These are phyloP conservation scores for Collybiopsis luxurians DNA, from an alignment of 768 basidiomycete species.

Conservation along the genomic window DNA sequence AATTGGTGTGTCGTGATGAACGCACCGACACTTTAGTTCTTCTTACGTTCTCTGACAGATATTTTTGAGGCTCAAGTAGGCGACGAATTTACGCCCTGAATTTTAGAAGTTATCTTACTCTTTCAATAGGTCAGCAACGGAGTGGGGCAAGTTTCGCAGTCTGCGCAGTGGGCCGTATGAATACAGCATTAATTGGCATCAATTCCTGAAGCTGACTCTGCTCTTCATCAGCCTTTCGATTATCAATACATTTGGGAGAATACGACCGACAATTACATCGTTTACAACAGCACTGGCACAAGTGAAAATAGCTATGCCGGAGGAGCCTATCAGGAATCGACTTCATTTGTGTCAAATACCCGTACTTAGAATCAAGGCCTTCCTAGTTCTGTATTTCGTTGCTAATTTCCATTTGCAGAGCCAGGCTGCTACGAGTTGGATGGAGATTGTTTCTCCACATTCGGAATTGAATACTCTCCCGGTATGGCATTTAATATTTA, in stretches of 20 bases:
- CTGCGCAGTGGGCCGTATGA: slow-evolving; percentile 56
- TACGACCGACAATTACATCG: background rate
- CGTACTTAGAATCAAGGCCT: slow-evolving; percentile 6
- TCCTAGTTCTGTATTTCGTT: slow-evolving; percentile 4
- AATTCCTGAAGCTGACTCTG: background rate
- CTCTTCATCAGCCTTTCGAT: background rate
- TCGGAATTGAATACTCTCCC: slow-evolving; percentile 72
- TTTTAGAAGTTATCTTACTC: background rate
- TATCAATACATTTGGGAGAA: background rate
- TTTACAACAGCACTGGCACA: slow-evolving; percentile 51
- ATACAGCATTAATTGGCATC: slow-evolving; percentile 7
- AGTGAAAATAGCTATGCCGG: slow-evolving; percentile 67
- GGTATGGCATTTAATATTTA: slow-evolving; percentile 18
- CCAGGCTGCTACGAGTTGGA: slow-evolving; percentile 63
- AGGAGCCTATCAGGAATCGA: slow-evolving; percentile 71
- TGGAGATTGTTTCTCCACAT: slow-evolving; percentile 63
- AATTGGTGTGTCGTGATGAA: slow-evolving; percentile 22
- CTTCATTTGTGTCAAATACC: slow-evolving; percentile 68
- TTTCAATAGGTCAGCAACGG: background rate
- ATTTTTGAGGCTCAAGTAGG: slow-evolving; percentile 51
- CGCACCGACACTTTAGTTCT: background rate
- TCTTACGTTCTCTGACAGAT: slow-evolving; percentile 22
- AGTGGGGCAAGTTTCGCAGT: slow-evolving; percentile 46
- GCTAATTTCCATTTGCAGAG: slow-evolving; percentile 23
- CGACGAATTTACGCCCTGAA: background rate